Conservation (phyloP, 208 protist genomes). For the Acanthamoeba triangularis region DNA sequence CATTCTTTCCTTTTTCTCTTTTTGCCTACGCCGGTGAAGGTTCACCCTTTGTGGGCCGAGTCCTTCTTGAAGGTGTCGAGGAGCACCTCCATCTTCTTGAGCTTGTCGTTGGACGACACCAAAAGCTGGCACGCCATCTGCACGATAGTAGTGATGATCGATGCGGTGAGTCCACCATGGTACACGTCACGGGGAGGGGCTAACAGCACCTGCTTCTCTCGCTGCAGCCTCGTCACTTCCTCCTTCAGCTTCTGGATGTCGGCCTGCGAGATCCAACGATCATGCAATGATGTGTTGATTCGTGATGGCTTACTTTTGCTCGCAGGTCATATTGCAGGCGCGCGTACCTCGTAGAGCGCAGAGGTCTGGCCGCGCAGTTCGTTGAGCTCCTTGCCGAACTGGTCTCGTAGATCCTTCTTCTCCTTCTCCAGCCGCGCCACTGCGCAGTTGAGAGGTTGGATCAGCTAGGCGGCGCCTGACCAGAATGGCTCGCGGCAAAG, state of each 20-base stretch:
- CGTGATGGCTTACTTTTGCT: too few species aligned
- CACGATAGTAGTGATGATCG: background rate
- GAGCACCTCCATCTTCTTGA: conserved; percentile 15
- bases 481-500: background rate
- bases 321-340: background rate
- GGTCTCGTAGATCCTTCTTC: conserved; percentile 13
- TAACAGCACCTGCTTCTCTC: background rate
- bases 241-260: background rate
- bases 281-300: too few species aligned
- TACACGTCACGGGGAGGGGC: background rate
- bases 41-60: too few species aligned
- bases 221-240: background rate
- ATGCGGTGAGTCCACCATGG: background rate
- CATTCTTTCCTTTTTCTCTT: too few species aligned
- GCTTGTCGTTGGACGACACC: conserved; percentile 13
- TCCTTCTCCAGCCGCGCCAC: conserved; percentile 13
- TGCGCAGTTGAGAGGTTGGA: too few species aligned
- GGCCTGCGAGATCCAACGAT: background rate
- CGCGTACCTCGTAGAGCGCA: background rate
- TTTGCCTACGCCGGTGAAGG: too few species aligned
- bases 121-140: conserved; percentile 4
- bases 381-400: conserved; percentile 1
- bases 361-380: background rate
- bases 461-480: background rate
- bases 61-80: background rate